phyloP scores from a whole-genome alignment of 345 rosid genomes.

The Conringia planisiliqua region DNA sequence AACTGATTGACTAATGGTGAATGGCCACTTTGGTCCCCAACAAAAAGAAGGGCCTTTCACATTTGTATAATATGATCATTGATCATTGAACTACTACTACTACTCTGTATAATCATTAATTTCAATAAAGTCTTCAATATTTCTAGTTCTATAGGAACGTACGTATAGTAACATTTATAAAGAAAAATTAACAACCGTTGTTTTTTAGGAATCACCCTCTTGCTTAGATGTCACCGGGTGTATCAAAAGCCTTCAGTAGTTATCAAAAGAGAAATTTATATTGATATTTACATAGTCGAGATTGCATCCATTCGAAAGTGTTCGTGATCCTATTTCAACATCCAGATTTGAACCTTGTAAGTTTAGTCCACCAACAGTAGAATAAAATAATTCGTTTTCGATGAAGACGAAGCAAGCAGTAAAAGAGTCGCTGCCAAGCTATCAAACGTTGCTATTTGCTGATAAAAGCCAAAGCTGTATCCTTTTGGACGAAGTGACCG shows the following conservation, averaged over 20 bases:
- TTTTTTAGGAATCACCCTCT: not conserved
- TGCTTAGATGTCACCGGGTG: not conserved
- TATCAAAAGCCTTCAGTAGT: not conserved
- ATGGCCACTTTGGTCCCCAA: not conserved
- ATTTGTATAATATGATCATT: slow-evolving; percentile 12
- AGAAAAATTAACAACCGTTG: not conserved
- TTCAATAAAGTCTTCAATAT: not conserved
- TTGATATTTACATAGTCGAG: not conserved
- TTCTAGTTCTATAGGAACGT: not conserved
- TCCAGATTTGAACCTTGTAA: not conserved
- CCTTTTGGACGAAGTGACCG: too few species aligned
- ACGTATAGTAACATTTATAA: not conserved
- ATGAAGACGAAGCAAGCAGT: too few species aligned
- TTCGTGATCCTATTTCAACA: not conserved
- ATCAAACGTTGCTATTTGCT: too few species aligned
- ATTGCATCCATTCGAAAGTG: not conserved
- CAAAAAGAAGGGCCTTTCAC: not conserved
- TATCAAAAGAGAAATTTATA: not conserved
- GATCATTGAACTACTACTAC: not conserved
- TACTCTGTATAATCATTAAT: not conserved
- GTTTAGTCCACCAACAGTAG: too few species aligned
- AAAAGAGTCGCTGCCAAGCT: too few species aligned
- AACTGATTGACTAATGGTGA: not conserved
- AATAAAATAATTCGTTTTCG: too few species aligned
- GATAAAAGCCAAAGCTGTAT: too few species aligned